Evolutionary conservation across 805 yeast genomes (phyloP), one percentile per base, ranked within the genome.

Genomic region (fission yeast (Schizosaccharomyces pombe)): DNA sequence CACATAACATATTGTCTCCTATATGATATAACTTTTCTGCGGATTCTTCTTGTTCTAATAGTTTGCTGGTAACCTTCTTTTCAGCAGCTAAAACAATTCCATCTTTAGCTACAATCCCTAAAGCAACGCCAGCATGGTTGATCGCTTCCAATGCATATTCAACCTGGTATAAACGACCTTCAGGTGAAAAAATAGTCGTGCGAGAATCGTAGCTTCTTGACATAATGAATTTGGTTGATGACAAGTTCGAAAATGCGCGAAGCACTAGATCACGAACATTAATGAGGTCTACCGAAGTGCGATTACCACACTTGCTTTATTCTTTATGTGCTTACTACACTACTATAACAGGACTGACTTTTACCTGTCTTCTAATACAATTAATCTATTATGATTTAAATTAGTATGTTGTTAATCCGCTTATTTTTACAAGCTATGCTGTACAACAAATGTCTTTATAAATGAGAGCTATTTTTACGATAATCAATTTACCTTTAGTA

Each of bases 141-240:
- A 82, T 82, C 19, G 89, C 87, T 67, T 91, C 97, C 64, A 86
- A 77, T 2, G 97, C 98, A 63, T 91, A 91, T 68, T 91, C 98
- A 22, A 86, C 89, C 77, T 74, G 99, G 70, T 91, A 91, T 56
- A 91, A 75, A 69, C 98, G 78, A 40, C 99, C 99, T 67, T 91
- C 99, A 8, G 99, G 99, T 40, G 97, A 89, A 71, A 91, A 91
- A 64, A 91, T 93, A 3, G 98, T 91, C 54, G 99, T 91, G 75
- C 99, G 79, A 58, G 95, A 82, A 70, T 91, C 99, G 85, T 91
- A 91, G 77, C 99, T 80, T 61, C 95, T 85, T 16, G 79, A 79
- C 79, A 75, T 75, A 54, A 37, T 60, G 56, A 22, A 28, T 19
- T 19, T 54, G 31, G 37, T 26, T 26, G 16, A 33, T 30, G 51